Evolutionary conservation across 1,139 yeast species (phyloP).

Genomic region (Lodderomyces margitis): DNA sequence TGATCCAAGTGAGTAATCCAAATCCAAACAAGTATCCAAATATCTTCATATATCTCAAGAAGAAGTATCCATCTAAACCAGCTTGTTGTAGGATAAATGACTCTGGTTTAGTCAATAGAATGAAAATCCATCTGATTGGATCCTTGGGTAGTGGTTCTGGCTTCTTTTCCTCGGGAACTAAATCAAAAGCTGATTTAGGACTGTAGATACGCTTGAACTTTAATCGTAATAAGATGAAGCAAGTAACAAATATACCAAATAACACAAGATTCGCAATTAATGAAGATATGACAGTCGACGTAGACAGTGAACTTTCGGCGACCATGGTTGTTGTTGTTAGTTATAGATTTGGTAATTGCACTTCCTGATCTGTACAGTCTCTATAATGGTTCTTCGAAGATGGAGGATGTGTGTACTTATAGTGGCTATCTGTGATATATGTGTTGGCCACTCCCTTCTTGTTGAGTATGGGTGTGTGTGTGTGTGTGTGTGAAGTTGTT

Average conservation of each 20-base stretch:
- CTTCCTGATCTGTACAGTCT: too few relatives aligned
- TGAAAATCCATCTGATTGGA: constrained; percentile 60
- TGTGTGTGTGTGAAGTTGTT: too few relatives aligned
- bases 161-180: constrained; percentile 58
- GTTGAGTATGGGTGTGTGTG: too few relatives aligned
- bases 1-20: constrained; percentile 47
- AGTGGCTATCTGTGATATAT: too few relatives aligned
- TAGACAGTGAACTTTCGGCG: constrained; percentile 45
- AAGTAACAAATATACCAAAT: constrained; percentile 50
- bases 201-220: constrained; percentile 63
- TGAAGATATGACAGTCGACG: constrained; percentile 64
- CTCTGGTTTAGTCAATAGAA: constrained; percentile 58
- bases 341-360: neutral
- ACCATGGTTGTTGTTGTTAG: constrained; percentile 13
- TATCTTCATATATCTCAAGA: constrained; percentile 54
- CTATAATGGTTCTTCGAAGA: too few relatives aligned
- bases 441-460: too few relatives aligned
- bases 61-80: constrained; percentile 74
- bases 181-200: constrained; percentile 59
- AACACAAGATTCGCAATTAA: constrained; percentile 54
- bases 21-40: constrained; percentile 42
- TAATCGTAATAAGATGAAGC: constrained; percentile 54
- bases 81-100: constrained; percentile 67
- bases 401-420: too few relatives aligned
- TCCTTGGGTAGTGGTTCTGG: constrained; percentile 66